Evolutionary conservation across 2,329 filamentous ascomycete genomes (phyloP).

Genomic region (Paraphoma chrysanthemicola): DNA sequence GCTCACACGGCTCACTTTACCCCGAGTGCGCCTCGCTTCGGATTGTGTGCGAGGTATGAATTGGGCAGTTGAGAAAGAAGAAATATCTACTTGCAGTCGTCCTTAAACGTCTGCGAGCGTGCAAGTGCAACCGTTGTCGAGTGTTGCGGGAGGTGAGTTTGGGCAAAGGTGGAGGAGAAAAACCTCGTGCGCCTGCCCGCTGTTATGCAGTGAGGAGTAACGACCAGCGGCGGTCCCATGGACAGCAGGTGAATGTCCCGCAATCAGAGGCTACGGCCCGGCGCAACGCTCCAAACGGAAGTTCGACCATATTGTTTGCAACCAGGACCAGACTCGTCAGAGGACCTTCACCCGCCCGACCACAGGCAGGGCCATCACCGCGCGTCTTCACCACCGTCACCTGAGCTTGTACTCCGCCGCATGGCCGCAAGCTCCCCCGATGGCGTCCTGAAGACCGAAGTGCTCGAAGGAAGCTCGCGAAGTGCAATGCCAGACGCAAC

Average conservation of each 20-base stretch:
- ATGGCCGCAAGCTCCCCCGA: conserved; percentile 49
- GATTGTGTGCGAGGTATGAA: too few species aligned
- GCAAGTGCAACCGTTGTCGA: not conserved
- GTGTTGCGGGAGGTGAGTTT: conserved; percentile 7
- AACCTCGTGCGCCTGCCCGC: conserved; percentile 18
- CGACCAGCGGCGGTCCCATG: conserved; percentile 2
- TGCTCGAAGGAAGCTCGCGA: conserved; percentile 64
- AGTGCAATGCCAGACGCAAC: conserved; percentile 45
- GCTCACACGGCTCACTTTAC: too few species aligned
- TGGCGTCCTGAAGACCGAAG: conserved; percentile 68
- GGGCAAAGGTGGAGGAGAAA: conserved; percentile 7
- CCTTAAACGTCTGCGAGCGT: not conserved
- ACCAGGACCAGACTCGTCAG: not conserved
- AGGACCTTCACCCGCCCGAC: too few species aligned
- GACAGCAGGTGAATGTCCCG: not conserved
- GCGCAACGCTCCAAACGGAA: not conserved
- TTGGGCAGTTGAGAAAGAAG: not conserved
- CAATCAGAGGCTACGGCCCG: not conserved
- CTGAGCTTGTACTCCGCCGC: conserved; percentile 13
- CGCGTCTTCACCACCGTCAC: not conserved
- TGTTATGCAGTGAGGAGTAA: conserved; percentile 5
- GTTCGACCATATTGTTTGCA: too few species aligned
- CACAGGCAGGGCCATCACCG: not conserved
- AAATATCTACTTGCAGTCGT: not conserved
- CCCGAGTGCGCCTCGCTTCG: too few species aligned